phyloP scores from a whole-genome alignment of 148 eudicot species.

The Agrostemma githago region DNA sequence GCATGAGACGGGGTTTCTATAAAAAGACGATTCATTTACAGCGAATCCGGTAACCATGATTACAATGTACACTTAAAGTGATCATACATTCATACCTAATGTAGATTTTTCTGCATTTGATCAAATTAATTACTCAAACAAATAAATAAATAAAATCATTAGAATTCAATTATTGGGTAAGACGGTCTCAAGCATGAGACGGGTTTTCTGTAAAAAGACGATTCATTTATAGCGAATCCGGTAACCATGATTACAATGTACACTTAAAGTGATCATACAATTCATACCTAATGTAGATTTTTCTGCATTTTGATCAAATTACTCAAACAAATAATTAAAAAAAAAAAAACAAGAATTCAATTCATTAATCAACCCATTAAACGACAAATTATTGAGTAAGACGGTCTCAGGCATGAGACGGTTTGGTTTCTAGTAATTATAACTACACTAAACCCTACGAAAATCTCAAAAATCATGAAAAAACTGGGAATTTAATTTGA shows the following conservation, averaged over 20 bases:
- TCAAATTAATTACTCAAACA: not conserved
- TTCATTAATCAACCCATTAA: not conserved
- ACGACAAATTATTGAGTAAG: not conserved
- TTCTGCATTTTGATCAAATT: conserved; percentile 4
- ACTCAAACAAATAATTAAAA: not conserved
- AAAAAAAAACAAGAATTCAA: not conserved
- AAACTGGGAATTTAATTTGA: not conserved
- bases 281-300: not conserved
- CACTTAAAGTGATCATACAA: not conserved
- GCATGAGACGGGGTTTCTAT: too few species aligned
- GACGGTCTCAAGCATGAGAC: too few species aligned
- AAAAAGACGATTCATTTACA: too few species aligned
- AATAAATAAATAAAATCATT: not conserved
- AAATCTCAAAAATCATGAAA: not conserved
- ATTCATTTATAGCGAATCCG: too few species aligned
- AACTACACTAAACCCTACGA: not conserved
- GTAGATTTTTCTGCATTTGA: conserved; percentile 1
- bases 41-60: not conserved
- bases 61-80: not conserved
- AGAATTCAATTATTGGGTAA: too few species aligned
- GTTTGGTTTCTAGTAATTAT: too few species aligned
- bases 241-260: not conserved
- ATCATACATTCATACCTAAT: not conserved
- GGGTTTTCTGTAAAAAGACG: too few species aligned
- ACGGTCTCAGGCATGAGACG: not conserved